Base-by-base conservation (phyloP, 345 rosid genomes). In the Eucalyptus curtisii region DNA sequence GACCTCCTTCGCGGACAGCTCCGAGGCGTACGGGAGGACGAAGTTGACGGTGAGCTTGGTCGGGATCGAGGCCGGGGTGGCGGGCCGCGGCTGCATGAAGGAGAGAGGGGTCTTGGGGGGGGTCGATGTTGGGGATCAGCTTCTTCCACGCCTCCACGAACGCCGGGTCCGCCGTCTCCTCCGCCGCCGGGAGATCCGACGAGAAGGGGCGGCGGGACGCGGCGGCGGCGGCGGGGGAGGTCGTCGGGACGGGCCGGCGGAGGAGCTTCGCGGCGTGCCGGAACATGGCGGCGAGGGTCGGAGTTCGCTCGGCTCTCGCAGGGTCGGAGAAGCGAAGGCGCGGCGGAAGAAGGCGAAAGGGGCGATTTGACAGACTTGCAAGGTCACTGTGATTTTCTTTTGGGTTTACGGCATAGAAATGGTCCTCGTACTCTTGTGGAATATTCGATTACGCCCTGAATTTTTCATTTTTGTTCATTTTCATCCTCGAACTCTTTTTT, bases 31-130 rank as follows among this genome's bases (percentile, higher is more conserved):
- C 20, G 95, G 94, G 53, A 93, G 94, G 71, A 92, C 94, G 90
- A 94, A 92, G 90, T 93, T 93, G 91, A 93, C 91, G 7, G 93
- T 93, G 86, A 94, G 92, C 90, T 93, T 94, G 50, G 93, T 12
- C 25, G 95, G 95, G 55, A 94, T 93, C 27, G 95, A 79, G 66
- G 94, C 59, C 14, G 94, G 91, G 44, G 90, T 88, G 30, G 90
- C 76, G 0, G 92, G 93, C 31, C 93, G 91, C 44, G 93, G 86
- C 71, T 48, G 85, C 94, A 93, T 92, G 94, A 90, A 94, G 24
- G 93, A 87, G 27, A 90, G 90, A 47, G 94, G 95, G 10, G 93
- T 92, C 89, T 90, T 94, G n/a, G 95, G 94, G n/a, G n/a, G 95
- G 92, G 13, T 93, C 94, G 37, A 89, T 80, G 87, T 90, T 90